Evolutionary conservation across 805 yeast genomes (phyloP).

Genomic region (Candida sphagnicola): DNA sequence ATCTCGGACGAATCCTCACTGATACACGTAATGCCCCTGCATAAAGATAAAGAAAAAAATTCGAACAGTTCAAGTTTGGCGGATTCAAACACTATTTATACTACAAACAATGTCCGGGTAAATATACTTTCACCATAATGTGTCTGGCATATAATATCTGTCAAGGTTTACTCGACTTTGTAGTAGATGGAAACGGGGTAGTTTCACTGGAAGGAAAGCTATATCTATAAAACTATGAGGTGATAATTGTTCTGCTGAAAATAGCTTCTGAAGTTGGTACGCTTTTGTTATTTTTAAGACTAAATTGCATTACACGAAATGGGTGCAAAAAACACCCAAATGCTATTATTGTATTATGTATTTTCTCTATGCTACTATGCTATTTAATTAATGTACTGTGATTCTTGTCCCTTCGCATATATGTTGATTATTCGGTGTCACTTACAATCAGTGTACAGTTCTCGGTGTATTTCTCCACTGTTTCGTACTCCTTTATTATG

Average conservation of each 20-base stretch:
- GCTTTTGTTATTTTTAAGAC: too few species aligned
- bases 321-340: slow-evolving; percentile 6
- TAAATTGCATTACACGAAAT: slow-evolving; percentile 3
- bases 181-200: too few species aligned
- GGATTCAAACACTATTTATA: slow-evolving; percentile 3
- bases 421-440: neutral
- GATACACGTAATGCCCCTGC: slow-evolving; percentile 99
- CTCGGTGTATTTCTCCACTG: slow-evolving; percentile 4
- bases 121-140: too few species aligned
- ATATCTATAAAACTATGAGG: too few species aligned
- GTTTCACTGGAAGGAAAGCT: too few species aligned
- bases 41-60: slow-evolving; percentile 69
- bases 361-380: neutral
- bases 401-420: neutral
- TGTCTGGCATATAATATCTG: too few species aligned
- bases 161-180: too few species aligned
- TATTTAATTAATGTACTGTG: neutral
- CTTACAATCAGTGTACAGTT: neutral
- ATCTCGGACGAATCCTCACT: slow-evolving; percentile 99
- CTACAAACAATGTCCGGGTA: neutral
- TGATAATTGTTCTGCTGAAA: too few species aligned
- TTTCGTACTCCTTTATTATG: slow-evolving; percentile 1
- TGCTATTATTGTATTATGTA: too few species aligned
- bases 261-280: too few species aligned
- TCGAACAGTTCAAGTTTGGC: neutral